A percentile compares a stretch with the other conserved stretches of the same genome.
phyloP scores from a whole-genome alignment of 2,329 filamentous ascomycete genomes.

The Verticillium nubilum region DNA sequence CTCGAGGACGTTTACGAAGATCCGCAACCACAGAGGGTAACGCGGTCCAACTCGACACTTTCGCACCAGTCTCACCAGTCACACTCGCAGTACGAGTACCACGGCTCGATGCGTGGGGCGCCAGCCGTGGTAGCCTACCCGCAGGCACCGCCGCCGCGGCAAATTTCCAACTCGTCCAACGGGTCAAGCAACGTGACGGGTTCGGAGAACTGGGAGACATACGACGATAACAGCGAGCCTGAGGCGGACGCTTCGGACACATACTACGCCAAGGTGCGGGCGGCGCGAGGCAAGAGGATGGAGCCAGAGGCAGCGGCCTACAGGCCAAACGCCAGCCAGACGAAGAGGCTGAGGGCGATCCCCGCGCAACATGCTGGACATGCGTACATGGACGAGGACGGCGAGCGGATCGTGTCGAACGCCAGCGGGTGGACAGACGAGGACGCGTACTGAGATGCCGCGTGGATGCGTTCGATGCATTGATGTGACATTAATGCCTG shows the following conservation, averaged over 20 bases:
- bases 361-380: conserved; percentile 41
- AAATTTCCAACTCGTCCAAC: conserved; percentile 69
- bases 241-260: conserved; percentile 70
- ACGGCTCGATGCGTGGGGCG: conserved; percentile 36
- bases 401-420: conserved; percentile 53
- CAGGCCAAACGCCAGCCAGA: conserved; percentile 33
- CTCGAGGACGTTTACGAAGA: conserved; percentile 89
- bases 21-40: conserved; percentile 24
- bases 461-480: not conserved
- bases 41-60: conserved; percentile 33
- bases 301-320: conserved; percentile 40
- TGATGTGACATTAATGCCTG: conserved; percentile 4
- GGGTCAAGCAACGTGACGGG: conserved; percentile 73
- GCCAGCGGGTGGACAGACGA: conserved; percentile 65
- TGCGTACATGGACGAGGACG: conserved; percentile 49
- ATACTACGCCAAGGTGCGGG: conserved; percentile 74
- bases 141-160: conserved; percentile 46
- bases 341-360: conserved; percentile 50
- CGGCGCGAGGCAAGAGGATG: conserved; percentile 61
- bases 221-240: conserved; percentile 75
- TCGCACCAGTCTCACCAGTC: conserved; percentile 22
- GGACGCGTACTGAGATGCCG: conserved; percentile 44
- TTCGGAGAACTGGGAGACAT: conserved; percentile 97
- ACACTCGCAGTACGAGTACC: conserved; percentile 32
- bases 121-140: conserved; percentile 28